Conservation (phyloP, 176 grass and related monocot species). For the Elaeis guineensis region DNA sequence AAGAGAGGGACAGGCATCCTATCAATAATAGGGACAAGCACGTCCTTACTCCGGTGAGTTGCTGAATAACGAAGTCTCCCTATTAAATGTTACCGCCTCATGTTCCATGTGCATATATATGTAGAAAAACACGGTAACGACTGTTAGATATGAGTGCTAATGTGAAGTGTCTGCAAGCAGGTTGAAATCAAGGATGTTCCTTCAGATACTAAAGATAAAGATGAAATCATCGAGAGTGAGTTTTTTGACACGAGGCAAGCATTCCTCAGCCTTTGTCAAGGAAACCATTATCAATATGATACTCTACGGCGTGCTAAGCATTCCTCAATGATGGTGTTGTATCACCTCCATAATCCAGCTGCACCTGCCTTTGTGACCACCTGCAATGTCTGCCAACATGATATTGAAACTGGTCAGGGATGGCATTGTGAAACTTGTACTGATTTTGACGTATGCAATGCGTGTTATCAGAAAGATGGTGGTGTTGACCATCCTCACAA, state of each 20-base stretch:
- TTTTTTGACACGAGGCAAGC: constrained; percentile 15
- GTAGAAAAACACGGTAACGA: too few relatives aligned
- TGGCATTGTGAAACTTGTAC: too few relatives aligned
- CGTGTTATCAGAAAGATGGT: too few relatives aligned
- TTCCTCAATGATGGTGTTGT: constrained; percentile 17
- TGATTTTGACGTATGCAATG: too few relatives aligned
- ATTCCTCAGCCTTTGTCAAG: constrained; percentile 18
- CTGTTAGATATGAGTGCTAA: too few relatives aligned
- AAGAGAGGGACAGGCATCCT: constrained; percentile 5
- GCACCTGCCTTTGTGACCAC: background rate
- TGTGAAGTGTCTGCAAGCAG: background rate
- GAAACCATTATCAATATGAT: constrained; percentile 12
- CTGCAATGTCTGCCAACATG: too few relatives aligned
- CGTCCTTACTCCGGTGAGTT: background rate
- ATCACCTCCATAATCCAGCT: constrained; percentile 18
- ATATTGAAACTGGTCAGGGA: too few relatives aligned
- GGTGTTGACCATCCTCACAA: too few relatives aligned
- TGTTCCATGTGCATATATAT: too few relatives aligned
- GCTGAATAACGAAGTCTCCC: background rate
- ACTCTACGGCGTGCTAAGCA: constrained; percentile 10
- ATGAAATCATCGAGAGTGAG: constrained; percentile 12
- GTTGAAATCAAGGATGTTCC: constrained; percentile 9
- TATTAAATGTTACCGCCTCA: too few relatives aligned
- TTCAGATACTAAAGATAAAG: constrained; percentile 3
- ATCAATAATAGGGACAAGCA: constrained; percentile 2